A percentile compares a stretch with the other conserved stretches of the same genome.
Conservation (phyloP, 805 yeast species). For the Monosporozyma siamensis region DNA sequence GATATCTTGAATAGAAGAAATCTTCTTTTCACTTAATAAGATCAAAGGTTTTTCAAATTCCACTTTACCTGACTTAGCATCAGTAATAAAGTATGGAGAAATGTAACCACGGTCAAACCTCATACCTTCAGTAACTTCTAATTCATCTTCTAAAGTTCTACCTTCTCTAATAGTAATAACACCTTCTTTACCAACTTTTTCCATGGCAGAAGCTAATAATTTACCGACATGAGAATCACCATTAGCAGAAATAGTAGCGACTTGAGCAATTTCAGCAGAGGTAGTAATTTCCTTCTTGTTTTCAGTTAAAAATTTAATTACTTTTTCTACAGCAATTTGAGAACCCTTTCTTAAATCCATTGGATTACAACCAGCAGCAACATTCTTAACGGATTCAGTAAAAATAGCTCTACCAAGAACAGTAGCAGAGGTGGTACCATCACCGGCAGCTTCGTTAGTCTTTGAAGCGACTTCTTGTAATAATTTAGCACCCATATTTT, state of each 20-base stretch:
- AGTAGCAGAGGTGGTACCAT: slow-evolving; percentile 97
- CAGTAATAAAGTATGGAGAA: slow-evolving; percentile 93
- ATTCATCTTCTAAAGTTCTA: slow-evolving; percentile 90
- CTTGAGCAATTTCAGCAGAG: slow-evolving; percentile 92
- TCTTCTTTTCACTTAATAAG: slow-evolving; percentile 84
- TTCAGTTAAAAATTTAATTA: slow-evolving; percentile 69
- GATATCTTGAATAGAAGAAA: slow-evolving; percentile 81
- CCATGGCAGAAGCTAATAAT: slow-evolving; percentile 91
- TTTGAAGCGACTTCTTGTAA: slow-evolving; percentile 94
- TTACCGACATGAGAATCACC: slow-evolving; percentile 91
- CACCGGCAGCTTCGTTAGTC: slow-evolving; percentile 97
- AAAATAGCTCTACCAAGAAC: slow-evolving; percentile 92
- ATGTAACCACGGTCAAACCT: slow-evolving; percentile 95
- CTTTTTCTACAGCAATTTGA: slow-evolving; percentile 93
- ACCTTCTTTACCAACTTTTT: slow-evolving; percentile 98
- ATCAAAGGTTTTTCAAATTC: slow-evolving; percentile 91
- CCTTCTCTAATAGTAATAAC: slow-evolving; percentile 97
- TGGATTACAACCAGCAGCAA: slow-evolving; percentile 98
- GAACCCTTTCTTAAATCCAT: slow-evolving; percentile 97
- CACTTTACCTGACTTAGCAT: slow-evolving; percentile 84
- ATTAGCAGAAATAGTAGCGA: slow-evolving; percentile 94
- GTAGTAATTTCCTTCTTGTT: slow-evolving; percentile 92
- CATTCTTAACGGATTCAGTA: slow-evolving; percentile 91
- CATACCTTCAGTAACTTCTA: slow-evolving; percentile 97
- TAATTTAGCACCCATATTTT: slow-evolving; percentile 91